These are phyloP conservation scores for Aegilops umbellulata DNA, from an alignment of 176 grass and related monocot genomes.

Conservation along the genomic window DNA sequence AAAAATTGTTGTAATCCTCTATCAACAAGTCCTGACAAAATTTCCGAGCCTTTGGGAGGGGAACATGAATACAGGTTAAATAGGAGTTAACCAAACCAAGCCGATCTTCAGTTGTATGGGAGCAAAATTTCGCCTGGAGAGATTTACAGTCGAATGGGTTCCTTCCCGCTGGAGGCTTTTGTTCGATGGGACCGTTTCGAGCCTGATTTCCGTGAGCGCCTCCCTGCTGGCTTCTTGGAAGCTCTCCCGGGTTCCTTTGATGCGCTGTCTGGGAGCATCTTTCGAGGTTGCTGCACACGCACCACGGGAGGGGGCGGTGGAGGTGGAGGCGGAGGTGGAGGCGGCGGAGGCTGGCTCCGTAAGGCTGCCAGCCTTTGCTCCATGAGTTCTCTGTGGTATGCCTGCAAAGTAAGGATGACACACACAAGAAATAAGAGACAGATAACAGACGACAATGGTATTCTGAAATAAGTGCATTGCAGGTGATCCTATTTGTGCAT, in stretches of 20 bases:
- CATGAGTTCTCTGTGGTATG: slow-evolving; percentile 84
- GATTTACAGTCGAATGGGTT: slow-evolving; percentile 47
- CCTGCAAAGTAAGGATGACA: slow-evolving; percentile 42
- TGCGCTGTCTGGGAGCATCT: slow-evolving; percentile 38
- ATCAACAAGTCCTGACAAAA: slow-evolving; percentile 66
- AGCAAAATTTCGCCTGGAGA: slow-evolving; percentile 31
- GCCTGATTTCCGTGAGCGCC: slow-evolving; percentile 54
- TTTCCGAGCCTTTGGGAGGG: slow-evolving; percentile 17
- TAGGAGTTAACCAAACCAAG: slow-evolving; percentile 26
- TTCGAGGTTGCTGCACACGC: slow-evolving; percentile 22
- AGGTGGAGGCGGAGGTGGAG: background rate
- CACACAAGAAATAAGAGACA: background rate
- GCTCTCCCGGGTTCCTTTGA: slow-evolving; percentile 26
- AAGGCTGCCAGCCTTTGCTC: slow-evolving; percentile 56
- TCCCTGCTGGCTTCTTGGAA: slow-evolving; percentile 48
- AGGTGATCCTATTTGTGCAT: background rate
- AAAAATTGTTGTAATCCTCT: slow-evolving; percentile 34
- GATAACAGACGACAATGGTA: background rate
- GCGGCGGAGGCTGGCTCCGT: slow-evolving; percentile 37
- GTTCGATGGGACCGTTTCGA: slow-evolving; percentile 50
- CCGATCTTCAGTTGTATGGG: slow-evolving; percentile 20
- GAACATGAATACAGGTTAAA: slow-evolving; percentile 36
- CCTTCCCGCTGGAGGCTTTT: slow-evolving; percentile 34
- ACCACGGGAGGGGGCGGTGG: slow-evolving; percentile 37
- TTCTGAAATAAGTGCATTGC: background rate